These are phyloP conservation scores for Pseudopyricularia javanii DNA, from an alignment of 2,329 filamentous ascomycete species.

Conservation along the genomic window DNA sequence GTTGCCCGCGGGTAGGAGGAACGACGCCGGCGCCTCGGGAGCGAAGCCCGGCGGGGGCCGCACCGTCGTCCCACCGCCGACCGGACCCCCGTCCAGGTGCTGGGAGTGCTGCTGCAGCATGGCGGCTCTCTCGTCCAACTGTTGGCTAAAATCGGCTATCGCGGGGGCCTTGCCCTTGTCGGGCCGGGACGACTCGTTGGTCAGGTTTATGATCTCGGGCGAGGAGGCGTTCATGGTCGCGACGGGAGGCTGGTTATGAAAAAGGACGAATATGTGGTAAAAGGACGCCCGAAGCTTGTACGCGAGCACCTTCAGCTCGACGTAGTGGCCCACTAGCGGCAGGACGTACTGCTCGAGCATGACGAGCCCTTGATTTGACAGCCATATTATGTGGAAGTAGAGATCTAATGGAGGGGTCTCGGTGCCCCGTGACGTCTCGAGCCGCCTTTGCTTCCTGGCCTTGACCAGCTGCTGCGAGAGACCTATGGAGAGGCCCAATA, in stretches of 20 bases:
- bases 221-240: constrained; percentile 44
- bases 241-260: constrained; percentile 80
- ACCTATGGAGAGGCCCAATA: constrained; percentile 81
- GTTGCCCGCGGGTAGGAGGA: constrained; percentile 66
- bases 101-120: constrained; percentile 29
- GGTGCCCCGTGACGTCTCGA: constrained; percentile 54
- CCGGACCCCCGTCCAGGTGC: constrained; percentile 45
- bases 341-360: constrained; percentile 82
- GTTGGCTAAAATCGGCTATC: constrained; percentile 18
- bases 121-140: constrained; percentile 10
- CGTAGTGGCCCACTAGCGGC: constrained; percentile 67
- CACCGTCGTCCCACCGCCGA: constrained; percentile 21
- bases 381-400: constrained; percentile 85
- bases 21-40: constrained; percentile 45
- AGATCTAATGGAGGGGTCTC: constrained; percentile 71
- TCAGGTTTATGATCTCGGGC: constrained; percentile 24
- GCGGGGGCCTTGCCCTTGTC: constrained; percentile 33
- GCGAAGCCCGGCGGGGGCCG: constrained; percentile 40
- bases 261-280: constrained; percentile 92
- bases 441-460: constrained; percentile 68
- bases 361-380: constrained; percentile 79
- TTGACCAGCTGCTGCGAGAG: constrained; percentile 73
- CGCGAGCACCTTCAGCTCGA: constrained; percentile 77
- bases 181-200: constrained; percentile 16
- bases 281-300: constrained; percentile 90